Conservation (phyloP, 2,329 filamentous ascomycete genomes). For the Calonectria multiphialidica region DNA sequence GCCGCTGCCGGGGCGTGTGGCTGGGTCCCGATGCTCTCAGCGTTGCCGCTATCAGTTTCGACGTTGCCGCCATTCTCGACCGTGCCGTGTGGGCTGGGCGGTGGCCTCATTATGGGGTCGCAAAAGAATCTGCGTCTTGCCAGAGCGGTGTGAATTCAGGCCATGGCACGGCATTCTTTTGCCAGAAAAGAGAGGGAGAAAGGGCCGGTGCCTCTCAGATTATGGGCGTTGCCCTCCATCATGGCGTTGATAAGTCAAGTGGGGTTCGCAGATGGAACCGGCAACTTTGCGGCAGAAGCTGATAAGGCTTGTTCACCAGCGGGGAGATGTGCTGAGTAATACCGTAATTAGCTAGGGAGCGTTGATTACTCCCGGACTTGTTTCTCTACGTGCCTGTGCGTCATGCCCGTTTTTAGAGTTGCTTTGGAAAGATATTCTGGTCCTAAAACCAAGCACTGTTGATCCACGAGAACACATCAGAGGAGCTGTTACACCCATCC, state of each 20-base stretch:
- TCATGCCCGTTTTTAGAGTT: too few relatives aligned
- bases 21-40: neutral
- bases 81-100: neutral
- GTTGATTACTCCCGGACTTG: too few relatives aligned
- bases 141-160: too few relatives aligned
- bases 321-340: neutral
- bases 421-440: too few relatives aligned
- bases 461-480: too few relatives aligned
- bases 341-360: too few relatives aligned
- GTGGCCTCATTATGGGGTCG: neutral
- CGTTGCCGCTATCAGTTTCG: neutral
- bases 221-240: neutral
- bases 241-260: slow-evolving; percentile 6
- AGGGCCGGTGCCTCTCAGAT: neutral
- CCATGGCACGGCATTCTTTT: neutral
- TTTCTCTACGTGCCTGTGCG: too few relatives aligned
- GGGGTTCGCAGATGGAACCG: neutral
- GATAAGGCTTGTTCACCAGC: neutral
- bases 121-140: neutral
- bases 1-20: neutral
- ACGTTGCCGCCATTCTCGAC: neutral
- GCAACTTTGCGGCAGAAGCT: neutral
- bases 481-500: too few relatives aligned
- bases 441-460: too few relatives aligned
- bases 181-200: neutral